Percentiles rank a stretch among this genome's conserved stretches.
Conservation (phyloP, 768 basidiomycete genomes). For the Xerocomellus chrysenteron region DNA sequence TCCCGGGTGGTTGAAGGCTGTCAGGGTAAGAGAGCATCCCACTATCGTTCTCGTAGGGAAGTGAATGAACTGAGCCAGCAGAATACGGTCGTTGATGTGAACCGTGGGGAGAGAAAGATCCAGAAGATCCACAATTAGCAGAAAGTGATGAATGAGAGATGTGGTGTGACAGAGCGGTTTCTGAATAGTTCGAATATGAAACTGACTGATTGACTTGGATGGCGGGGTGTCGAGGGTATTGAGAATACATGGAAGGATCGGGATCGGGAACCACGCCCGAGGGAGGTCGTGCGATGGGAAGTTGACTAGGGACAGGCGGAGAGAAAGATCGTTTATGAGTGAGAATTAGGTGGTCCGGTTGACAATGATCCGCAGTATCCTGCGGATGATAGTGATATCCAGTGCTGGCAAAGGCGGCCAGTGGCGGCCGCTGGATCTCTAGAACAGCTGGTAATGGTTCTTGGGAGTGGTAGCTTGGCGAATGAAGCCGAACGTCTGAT, state of each 20-base stretch:
- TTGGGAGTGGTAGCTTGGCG: constrained; percentile 36
- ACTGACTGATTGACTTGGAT: constrained; percentile 11
- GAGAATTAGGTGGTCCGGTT: constrained; percentile 17
- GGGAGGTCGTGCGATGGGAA: constrained; percentile 7
- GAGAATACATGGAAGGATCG: constrained; percentile 12
- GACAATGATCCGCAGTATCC: constrained; percentile 18
- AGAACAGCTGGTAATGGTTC: constrained; percentile 32
- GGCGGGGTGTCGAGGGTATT: constrained; percentile 12
- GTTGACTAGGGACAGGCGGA: constrained; percentile 7
- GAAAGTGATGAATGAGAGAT: constrained; percentile 11
- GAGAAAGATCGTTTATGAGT: constrained; percentile 35
- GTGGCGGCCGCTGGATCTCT: constrained; percentile 42
- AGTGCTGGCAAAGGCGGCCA: constrained; percentile 30
- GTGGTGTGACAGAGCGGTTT: constrained; percentile 9
- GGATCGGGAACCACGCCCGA: constrained; percentile 9
- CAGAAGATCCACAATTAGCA: constrained; percentile 5
- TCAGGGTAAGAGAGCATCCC: constrained; percentile 12
- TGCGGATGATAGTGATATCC: constrained; percentile 32
- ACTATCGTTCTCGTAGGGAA: constrained; percentile 12
- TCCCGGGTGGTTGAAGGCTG: constrained; percentile 5
- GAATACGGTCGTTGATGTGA: constrained; percentile 20
- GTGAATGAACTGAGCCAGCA: constrained; percentile 17
- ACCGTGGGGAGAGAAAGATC: constrained; percentile 6
- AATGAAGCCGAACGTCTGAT: constrained; percentile 36
- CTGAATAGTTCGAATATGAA: constrained; percentile 18